Base-by-base conservation (phyloP, 1,139 yeast species). In the Debaryomycetaceae sp. region DNA sequence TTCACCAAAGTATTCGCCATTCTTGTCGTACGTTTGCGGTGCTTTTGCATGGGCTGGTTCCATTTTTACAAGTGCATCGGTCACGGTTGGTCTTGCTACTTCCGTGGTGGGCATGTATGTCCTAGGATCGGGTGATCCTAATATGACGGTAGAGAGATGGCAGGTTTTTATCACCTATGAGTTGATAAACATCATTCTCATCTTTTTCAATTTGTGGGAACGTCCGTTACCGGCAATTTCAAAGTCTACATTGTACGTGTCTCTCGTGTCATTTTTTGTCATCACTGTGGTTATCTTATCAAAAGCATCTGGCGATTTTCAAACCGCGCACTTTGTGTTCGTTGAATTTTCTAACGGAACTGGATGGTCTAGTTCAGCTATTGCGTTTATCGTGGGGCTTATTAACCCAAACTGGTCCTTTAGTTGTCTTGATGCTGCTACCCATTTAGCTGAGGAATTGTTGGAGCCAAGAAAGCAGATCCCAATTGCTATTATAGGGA, bases 331-430 rank as follows among this genome's bases (percentile, higher is more conserved):
- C 42, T 84, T 82, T 59, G 89, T 83, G 9, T 84, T 85, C 59
- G 76, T 72, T 8, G 72, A 78, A 11, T 83, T 81, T 50, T 70
- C 74, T 45, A 84, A 85, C 60, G 76, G 72, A 43, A 83, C 89
- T 22, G 89, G 89, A 37, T 84, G 87, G 87, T 59, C 68, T 17
- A 71, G 74, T 14, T 58, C 78, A 22, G 86, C 75, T 5, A 76
- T 82, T 50, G 87, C 87, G 0, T 82, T 82, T 55, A 78, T 83
- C 45, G 81, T 81, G 11, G 87, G 87, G 44, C 64, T 83, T 48
- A 77, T 83, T 53, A 82, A 81, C 58, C 87, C 87, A 34, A 81
- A 81, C 42, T 82, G 87, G 87, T 77, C 84, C 1, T 82, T 81
- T 58, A 75, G 82, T n/a, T 81, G 87, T 60, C 65, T 82, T 45